Evolutionary conservation across 371 early-diverging fungal genomes (phyloP).

Genomic region (Entomophthora muscae): DNA sequence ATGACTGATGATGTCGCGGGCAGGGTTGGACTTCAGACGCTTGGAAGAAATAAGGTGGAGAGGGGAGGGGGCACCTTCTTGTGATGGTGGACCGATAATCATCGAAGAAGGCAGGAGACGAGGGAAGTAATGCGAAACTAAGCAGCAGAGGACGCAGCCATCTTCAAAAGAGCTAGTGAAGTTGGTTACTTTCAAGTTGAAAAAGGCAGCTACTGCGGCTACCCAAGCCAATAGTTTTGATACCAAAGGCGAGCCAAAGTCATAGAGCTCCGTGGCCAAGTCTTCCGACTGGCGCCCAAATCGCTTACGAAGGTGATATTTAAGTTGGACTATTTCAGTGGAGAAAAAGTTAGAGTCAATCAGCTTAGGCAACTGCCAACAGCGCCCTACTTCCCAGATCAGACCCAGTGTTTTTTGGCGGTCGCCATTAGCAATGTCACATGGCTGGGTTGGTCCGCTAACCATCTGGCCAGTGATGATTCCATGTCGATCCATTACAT

Average conservation of each 20-base stretch:
- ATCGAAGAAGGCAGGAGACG: background rate
- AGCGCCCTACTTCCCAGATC: slow-evolving; percentile 17
- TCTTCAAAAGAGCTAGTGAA: background rate
- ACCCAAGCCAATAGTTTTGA: background rate
- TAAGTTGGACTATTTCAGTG: background rate
- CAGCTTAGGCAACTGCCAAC: slow-evolving; percentile 17
- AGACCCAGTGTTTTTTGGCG: slow-evolving; percentile 21
- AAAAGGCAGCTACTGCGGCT: background rate
- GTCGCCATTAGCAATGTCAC: slow-evolving; percentile 19
- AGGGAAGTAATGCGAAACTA: slow-evolving; percentile 1
- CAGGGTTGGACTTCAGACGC: background rate
- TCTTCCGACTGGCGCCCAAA: background rate
- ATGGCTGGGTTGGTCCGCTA: slow-evolving; percentile 14
- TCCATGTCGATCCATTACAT: slow-evolving; percentile 8
- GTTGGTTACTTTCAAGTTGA: background rate
- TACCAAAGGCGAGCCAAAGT: background rate
- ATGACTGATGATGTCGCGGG: background rate
- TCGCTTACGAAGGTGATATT: background rate
- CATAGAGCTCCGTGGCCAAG: no score
- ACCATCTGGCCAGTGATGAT: slow-evolving; percentile 14
- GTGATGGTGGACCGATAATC: background rate
- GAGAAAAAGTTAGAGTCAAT: background rate
- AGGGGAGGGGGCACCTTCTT: background rate
- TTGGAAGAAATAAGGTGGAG: background rate
- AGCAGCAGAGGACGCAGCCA: background rate